phyloP scores from a whole-genome alignment of 2,329 filamentous ascomycete species.

The Cladophialophora carrionii region DNA sequence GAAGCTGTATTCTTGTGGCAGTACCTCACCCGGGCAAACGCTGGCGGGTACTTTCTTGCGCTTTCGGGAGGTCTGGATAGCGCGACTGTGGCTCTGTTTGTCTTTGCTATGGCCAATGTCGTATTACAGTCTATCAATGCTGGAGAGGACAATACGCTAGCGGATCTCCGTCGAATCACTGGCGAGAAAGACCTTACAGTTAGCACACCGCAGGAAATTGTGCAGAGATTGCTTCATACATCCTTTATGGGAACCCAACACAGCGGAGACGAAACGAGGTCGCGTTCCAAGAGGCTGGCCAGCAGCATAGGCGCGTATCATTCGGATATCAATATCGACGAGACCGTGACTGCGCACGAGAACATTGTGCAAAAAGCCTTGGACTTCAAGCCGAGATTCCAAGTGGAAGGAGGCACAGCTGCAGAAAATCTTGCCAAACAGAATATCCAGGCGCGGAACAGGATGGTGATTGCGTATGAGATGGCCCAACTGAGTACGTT shows the following conservation, averaged over 20 bases:
- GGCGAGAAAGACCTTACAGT: slow-evolving; percentile 42
- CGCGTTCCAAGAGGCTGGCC: slow-evolving; percentile 64
- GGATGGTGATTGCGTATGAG: slow-evolving; percentile 68
- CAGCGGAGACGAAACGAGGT: slow-evolving; percentile 68
- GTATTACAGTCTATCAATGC: slow-evolving; percentile 44
- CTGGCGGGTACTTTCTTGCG: slow-evolving; percentile 46
- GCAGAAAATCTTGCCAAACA: slow-evolving; percentile 68
- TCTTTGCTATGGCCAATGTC: slow-evolving; percentile 47
- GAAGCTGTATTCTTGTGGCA: slow-evolving; percentile 51
- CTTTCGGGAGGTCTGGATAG: slow-evolving; percentile 49
- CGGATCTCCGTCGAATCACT: slow-evolving; percentile 40
- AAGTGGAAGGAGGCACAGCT: slow-evolving; percentile 65
- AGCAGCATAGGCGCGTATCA: slow-evolving; percentile 61
- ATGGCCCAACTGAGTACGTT: slow-evolving; percentile 30
- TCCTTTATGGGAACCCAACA: slow-evolving; percentile 72
- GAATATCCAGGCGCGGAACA: slow-evolving; percentile 65
- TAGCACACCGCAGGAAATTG: slow-evolving; percentile 64
- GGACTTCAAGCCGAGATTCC: slow-evolving; percentile 65
- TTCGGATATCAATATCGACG: slow-evolving; percentile 73
- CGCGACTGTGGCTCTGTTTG: slow-evolving; percentile 44
- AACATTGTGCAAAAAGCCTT: slow-evolving; percentile 53
- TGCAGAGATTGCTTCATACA: slow-evolving; percentile 63
- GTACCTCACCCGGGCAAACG: slow-evolving; percentile 46
- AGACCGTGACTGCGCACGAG: slow-evolving; percentile 53
- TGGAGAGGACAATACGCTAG: slow-evolving; percentile 40